A percentile compares a stretch with the other conserved stretches of the same genome.
phyloP scores from a whole-genome alignment of 495 filamentous ascomycete species.

The Aspergillus carlsbadensis region DNA sequence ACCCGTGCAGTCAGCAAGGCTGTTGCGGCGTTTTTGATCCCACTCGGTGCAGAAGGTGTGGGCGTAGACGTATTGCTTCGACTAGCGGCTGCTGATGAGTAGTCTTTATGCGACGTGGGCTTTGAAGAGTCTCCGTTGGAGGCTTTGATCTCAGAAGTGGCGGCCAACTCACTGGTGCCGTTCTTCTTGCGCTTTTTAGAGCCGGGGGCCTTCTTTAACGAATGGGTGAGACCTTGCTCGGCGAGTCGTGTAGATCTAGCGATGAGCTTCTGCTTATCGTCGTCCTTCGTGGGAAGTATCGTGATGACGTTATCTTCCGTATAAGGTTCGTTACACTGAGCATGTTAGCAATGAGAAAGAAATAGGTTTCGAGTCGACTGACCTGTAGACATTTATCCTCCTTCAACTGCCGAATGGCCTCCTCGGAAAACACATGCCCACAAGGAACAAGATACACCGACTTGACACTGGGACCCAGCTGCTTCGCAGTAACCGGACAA shows the following conservation, averaged over 20 bases:
- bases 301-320: constrained; percentile 74
- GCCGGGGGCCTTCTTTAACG: constrained; percentile 75
- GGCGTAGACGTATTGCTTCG: constrained; percentile 31
- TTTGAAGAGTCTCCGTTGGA: constrained; percentile 10
- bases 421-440: constrained; percentile 90
- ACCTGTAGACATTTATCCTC: constrained; percentile 62
- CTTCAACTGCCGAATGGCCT: constrained; percentile 75
- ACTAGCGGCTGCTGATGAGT: constrained; percentile 18
- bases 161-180: constrained; percentile 26
- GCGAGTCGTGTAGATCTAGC: constrained; percentile 64
- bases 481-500: constrained; percentile 86
- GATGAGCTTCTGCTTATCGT: constrained; percentile 67
- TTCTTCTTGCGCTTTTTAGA: constrained; percentile 71
- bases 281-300: constrained; percentile 70
- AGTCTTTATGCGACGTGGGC: not conserved
- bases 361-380: constrained; percentile 11
- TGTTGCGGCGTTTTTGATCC: constrained; percentile 84
- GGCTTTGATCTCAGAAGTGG: constrained; percentile 23
- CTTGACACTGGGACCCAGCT: constrained; percentile 75
- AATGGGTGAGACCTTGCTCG: constrained; percentile 75
- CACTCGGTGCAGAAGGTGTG: constrained; percentile 34
- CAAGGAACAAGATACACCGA: constrained; percentile 92
- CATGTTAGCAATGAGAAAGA: not conserved
- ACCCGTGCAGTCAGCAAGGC: constrained; percentile 83
- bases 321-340: constrained; percentile 70